Evolutionary conservation across 371 early-diverging fungal genomes (phyloP), one percentile per base, ranked within the genome.

Genomic region (Gilbertella persicaria): DNA sequence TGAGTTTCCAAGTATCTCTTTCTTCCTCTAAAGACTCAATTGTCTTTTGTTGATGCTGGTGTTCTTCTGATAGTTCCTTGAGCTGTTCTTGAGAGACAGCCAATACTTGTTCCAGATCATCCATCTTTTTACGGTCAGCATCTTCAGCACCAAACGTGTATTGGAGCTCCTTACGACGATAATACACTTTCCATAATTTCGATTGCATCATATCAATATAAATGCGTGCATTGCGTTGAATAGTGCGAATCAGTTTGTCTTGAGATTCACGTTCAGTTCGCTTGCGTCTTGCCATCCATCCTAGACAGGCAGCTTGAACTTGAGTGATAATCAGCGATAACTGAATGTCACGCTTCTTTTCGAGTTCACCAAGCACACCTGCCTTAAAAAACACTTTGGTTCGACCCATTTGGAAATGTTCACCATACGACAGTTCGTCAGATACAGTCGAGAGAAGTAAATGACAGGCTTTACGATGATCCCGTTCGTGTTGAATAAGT

Each of bases 311-410:
- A 1, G 96, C 94, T 73, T 98, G 98, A 49, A 99, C 84, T 24
- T 82, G 78, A 25, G 86, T 83, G 30, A 98, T 87, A 37, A 95
- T 85, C 25, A 83, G 83, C 21, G 89, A 72, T 19, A 99, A 81
- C 65, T 86, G 87, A 3, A 77, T 69, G 64, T 99, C 98, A 24
- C 99, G 83, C 10, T 82, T 76, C 58, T 99, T 96, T 76, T 99
- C 99, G 1, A 99, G 76, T 55, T 97, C 96, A 4, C 99, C 97
- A 20, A 97, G 75, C 81, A 85, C 54, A 29, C 45, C 37, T 38
- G 99, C 95, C 9, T 92, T 86, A 88, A 99, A 99, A 68, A 99
- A 99, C 21, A 99, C 95, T 68, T 97, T 99, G 50, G 91, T 93
- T 20, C 80, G 84, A 46, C 99, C 99, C 40, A 99, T 82, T 19